Conservation (phyloP, 1,284 basidiomycete species). For the Moniliella sp. region DNA sequence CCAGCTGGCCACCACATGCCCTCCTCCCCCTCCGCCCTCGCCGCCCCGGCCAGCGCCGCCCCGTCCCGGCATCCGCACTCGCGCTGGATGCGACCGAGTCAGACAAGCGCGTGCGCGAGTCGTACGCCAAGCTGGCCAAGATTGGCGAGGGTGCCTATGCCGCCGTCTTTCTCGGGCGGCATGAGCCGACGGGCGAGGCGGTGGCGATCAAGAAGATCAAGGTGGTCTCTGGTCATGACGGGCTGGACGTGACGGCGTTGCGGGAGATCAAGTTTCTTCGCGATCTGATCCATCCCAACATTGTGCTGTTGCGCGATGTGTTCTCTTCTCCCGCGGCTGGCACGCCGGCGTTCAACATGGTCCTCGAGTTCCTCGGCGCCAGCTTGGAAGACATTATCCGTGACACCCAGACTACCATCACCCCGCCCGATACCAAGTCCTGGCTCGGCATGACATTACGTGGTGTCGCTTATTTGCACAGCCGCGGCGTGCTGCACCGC, state of each 20-base stretch:
- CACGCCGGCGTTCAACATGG: slow-evolving; percentile 62
- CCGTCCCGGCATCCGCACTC: no score
- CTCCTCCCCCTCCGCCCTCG: no score
- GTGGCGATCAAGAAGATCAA: slow-evolving; percentile 77
- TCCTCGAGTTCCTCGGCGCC: slow-evolving; percentile 89
- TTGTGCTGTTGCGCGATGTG: slow-evolving; percentile 85
- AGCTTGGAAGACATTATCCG: slow-evolving; percentile 93
- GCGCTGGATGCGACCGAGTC: no score
- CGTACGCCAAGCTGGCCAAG: slow-evolving; percentile 1
- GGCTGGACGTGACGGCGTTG: slow-evolving; percentile 92
- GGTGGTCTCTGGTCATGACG: slow-evolving; percentile 53
- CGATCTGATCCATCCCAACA: slow-evolving; percentile 78
- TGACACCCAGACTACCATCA: slow-evolving; percentile 69
- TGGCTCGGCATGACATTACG: slow-evolving; percentile 97
- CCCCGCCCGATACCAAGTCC: slow-evolving; percentile 85
- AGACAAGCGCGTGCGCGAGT: no score
- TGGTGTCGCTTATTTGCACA: slow-evolving; percentile 86
- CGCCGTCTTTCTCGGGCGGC: slow-evolving; percentile 49
- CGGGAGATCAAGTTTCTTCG: slow-evolving; percentile 91
- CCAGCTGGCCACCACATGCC: no score
- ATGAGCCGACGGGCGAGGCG: slow-evolving; percentile 49
- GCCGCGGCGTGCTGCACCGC: slow-evolving; percentile 76
- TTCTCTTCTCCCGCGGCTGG: slow-evolving; percentile 75
- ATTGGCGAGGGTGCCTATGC: slow-evolving; percentile 84
- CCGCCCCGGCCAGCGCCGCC: no score